These are phyloP conservation scores for Zymoseptoria brevis DNA, from an alignment of 2,329 filamentous ascomycete genomes.

Conservation along the genomic window DNA sequence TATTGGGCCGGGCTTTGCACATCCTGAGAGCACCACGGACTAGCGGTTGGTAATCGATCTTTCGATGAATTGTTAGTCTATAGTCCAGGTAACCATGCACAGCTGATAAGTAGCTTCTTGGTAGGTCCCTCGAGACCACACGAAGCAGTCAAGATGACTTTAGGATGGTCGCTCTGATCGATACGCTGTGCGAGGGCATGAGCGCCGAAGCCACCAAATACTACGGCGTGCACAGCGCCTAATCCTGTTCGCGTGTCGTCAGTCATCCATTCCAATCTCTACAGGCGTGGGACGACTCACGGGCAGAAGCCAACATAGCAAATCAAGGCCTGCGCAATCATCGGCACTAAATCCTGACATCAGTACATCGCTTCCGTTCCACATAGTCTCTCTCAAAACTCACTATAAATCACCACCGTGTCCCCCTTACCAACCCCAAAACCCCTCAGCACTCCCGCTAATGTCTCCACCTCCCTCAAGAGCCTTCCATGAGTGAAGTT, in stretches of 20 bases:
- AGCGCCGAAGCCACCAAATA: constrained; percentile 86
- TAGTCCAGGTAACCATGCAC: neutral
- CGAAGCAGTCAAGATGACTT: constrained; percentile 74
- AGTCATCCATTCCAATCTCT: neutral
- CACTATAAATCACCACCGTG: constrained; percentile 75
- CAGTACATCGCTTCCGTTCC: neutral
- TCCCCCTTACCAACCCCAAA: constrained; percentile 77
- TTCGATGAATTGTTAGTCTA: neutral
- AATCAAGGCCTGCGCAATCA: constrained; percentile 88
- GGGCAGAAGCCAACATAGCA: constrained; percentile 61
- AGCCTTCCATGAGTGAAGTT: constrained; percentile 67
- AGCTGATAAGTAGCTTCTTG: constrained; percentile 59
- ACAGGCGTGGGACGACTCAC: neutral
- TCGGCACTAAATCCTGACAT: constrained; percentile 53
- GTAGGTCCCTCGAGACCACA: constrained; percentile 87
- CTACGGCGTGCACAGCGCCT: constrained; percentile 84
- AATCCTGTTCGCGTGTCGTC: constrained; percentile 51
- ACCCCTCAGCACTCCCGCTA: constrained; percentile 73
- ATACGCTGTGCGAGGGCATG: constrained; percentile 78
- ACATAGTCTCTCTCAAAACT: neutral
- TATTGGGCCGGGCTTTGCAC: constrained; percentile 62
- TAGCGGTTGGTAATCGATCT: constrained; percentile 56
- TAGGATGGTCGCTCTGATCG: constrained; percentile 65
- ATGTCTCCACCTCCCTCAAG: constrained; percentile 68
- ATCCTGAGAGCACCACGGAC: constrained; percentile 64